Percentiles rank a stretch among this genome's conserved stretches.
These are phyloP conservation scores for Zychaea mexicana DNA, from an alignment of 371 early-diverging fungal genomes.

Conservation along the genomic window DNA sequence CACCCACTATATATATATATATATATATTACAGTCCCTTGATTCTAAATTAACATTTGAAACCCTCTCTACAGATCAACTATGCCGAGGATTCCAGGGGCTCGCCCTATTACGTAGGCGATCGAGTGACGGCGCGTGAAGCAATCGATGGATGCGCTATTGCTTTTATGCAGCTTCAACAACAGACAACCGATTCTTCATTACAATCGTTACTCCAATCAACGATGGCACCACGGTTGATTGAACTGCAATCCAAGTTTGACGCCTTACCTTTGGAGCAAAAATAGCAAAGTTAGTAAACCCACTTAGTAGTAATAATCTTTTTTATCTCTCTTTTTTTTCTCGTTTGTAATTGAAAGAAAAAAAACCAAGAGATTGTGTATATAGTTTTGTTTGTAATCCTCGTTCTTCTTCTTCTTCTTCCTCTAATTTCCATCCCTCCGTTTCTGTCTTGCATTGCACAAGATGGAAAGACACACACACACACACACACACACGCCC, in stretches of 20 bases:
- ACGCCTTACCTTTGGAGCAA: conserved; percentile 23
- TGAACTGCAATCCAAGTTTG: conserved; percentile 25
- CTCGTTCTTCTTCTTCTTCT: no score
- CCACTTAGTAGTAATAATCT: neutral
- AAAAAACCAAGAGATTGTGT: no score
- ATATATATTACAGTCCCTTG: neutral
- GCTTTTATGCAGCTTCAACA: conserved; percentile 27
- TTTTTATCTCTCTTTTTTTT: neutral
- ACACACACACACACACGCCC: no score
- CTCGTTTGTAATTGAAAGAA: no score
- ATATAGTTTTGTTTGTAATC: no score
- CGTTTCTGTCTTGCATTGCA: no score
- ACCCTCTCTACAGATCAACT: conserved; percentile 22
- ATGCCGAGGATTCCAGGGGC: conserved; percentile 43
- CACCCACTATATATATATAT: neutral
- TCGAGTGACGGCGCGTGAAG: conserved; percentile 39
- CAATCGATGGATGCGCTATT: conserved; percentile 30
- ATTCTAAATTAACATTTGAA: neutral
- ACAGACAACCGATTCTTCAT: conserved; percentile 18
- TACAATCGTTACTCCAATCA: conserved; percentile 26
- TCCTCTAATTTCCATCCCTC: no score
- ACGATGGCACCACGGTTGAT: conserved; percentile 28
- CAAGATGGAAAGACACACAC: no score
- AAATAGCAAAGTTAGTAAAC: neutral
- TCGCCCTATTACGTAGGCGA: conserved; percentile 46